Conservation (phyloP, 257 asterid genomes). For the Solanum peruvianum region DNA sequence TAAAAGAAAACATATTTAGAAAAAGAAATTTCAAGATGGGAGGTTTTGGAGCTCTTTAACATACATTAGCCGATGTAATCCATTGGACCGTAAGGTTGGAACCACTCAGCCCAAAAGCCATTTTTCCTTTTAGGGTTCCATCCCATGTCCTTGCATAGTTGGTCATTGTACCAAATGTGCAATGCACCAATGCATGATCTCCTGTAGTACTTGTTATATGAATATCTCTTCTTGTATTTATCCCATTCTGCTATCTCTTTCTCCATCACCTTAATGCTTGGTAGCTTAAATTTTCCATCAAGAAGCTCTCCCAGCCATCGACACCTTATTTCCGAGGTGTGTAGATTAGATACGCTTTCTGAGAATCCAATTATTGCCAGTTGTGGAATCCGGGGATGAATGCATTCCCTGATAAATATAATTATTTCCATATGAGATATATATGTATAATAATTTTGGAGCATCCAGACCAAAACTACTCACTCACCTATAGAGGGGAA, state of each 20-base stretch:
- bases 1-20: not conserved
- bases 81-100: slow-evolving; percentile 38
- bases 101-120: slow-evolving; percentile 26
- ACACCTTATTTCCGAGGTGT: slow-evolving; percentile 33
- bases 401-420: slow-evolving; percentile 22
- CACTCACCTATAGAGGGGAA: slow-evolving; percentile 35
- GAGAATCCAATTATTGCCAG: slow-evolving; percentile 40
- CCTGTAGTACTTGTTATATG: slow-evolving; percentile 15
- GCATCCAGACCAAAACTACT: not conserved
- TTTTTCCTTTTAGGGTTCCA: slow-evolving; percentile 30
- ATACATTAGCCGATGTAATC: slow-evolving; percentile 14
- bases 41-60: not conserved
- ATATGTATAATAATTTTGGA: too few relatives aligned
- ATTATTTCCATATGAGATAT: not conserved
- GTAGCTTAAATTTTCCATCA: slow-evolving; percentile 30
- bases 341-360: slow-evolving; percentile 31
- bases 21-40: not conserved
- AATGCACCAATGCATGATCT: slow-evolving; percentile 26
- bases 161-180: slow-evolving; percentile 44
- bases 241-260: slow-evolving; percentile 26
- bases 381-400: slow-evolving; percentile 41
- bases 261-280: slow-evolving; percentile 40
- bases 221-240: slow-evolving; percentile 21
- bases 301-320: slow-evolving; percentile 38
- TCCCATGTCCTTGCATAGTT: slow-evolving; percentile 47